Evolutionary conservation across 2,329 filamentous ascomycete species (phyloP).

Genomic region (Leptodontidium sp.): DNA sequence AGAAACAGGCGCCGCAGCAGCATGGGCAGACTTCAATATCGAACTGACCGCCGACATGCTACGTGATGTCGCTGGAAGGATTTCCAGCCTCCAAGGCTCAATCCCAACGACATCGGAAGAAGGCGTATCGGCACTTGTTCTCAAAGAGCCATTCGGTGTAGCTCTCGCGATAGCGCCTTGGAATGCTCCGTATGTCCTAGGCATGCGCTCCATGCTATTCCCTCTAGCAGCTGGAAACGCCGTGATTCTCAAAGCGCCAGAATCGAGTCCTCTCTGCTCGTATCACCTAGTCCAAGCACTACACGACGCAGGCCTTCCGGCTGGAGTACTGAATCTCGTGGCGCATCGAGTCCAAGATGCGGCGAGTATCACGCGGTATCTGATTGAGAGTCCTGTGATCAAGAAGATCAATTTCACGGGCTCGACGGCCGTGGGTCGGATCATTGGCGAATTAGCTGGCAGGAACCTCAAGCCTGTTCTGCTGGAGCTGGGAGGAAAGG

Average conservation of each 20-base stretch:
- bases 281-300: conserved; percentile 70
- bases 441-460: conserved; percentile 75
- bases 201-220: conserved; percentile 61
- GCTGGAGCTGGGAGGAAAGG: conserved; percentile 86
- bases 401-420: conserved; percentile 91
- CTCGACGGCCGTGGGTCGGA: conserved; percentile 75
- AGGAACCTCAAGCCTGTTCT: conserved; percentile 80
- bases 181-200: conserved; percentile 66
- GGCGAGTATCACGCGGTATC: conserved; percentile 67
- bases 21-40: conserved; percentile 53
- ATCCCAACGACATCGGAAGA: conserved; percentile 52
- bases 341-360: conserved; percentile 72
- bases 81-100: conserved; percentile 48
- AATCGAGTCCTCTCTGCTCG: conserved; percentile 70
- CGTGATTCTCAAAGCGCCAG: conserved; percentile 75
- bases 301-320: conserved; percentile 78
- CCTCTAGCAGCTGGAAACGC: conserved; percentile 84
- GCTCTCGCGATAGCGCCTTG: conserved; percentile 83
- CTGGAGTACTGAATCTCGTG: conserved; percentile 77
- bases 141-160: conserved; percentile 82
- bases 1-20: conserved; percentile 56
- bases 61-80: conserved; percentile 53
- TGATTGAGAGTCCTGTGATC: conserved; percentile 73
- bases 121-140: conserved; percentile 67
- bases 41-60: conserved; percentile 49